Evolutionary conservation across 768 basidiomycete genomes (phyloP).

Genomic region (Arthromyces matolae): DNA sequence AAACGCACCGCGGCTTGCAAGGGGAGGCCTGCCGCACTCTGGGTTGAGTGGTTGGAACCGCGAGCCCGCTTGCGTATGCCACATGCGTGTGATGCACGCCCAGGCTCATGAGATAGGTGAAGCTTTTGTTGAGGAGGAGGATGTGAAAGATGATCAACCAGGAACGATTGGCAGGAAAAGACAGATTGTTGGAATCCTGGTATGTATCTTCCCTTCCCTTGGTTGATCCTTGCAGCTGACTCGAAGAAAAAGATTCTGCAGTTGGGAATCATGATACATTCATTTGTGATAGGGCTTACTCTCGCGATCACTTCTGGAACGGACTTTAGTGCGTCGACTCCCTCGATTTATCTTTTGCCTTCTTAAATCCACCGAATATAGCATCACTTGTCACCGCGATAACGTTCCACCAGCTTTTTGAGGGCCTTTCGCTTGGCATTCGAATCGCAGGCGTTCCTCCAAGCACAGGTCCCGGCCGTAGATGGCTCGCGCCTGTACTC

Average conservation of each 20-base stretch:
- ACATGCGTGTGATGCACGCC: slow-evolving; percentile 8
- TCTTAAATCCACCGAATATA: slow-evolving; percentile 19
- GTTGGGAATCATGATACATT: slow-evolving; percentile 83
- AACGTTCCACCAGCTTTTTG: slow-evolving; percentile 80
- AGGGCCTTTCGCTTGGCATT: slow-evolving; percentile 79
- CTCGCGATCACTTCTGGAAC: slow-evolving; percentile 63
- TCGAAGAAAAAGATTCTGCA: slow-evolving; percentile 62
- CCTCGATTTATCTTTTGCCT: background rate
- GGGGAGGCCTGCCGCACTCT: slow-evolving; percentile 13
- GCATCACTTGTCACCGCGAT: slow-evolving; percentile 74
- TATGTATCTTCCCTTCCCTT: slow-evolving; percentile 27
- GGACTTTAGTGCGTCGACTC: slow-evolving; percentile 59
- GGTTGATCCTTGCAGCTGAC: background rate
- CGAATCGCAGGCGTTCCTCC: slow-evolving; percentile 69
- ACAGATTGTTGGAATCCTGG: slow-evolving; percentile 73
- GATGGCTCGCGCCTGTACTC: slow-evolving; percentile 51
- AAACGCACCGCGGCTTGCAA: slow-evolving; percentile 18
- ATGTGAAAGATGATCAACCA: slow-evolving; percentile 17
- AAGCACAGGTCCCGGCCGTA: slow-evolving; percentile 3
- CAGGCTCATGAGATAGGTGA: slow-evolving; percentile 5
- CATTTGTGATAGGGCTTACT: slow-evolving; percentile 76
- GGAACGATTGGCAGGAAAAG: slow-evolving; percentile 47
- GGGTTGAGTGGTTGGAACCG: slow-evolving; percentile 12
- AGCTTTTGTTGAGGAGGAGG: slow-evolving; percentile 13
- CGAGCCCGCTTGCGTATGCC: slow-evolving; percentile 17